Conservation (phyloP, 2,329 filamentous ascomycete genomes). For the Fonsecaea pugnacius region DNA sequence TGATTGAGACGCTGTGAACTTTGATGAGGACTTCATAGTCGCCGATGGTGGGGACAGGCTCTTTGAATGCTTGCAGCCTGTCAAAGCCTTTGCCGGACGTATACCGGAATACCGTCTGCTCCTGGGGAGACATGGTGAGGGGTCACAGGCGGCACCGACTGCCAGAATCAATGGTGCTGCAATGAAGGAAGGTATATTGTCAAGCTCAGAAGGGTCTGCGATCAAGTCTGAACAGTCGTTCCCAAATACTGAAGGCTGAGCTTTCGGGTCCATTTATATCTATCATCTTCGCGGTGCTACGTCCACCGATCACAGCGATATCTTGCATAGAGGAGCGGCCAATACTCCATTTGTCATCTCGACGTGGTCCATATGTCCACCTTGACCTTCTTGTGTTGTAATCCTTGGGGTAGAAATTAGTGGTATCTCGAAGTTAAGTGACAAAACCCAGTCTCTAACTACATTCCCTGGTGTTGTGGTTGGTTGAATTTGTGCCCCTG, state of each 20-base stretch:
- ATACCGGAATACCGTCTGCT: conserved; percentile 38
- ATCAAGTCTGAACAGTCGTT: not conserved
- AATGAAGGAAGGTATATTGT: not conserved
- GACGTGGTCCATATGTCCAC: too few species aligned
- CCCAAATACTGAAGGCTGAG: too few species aligned
- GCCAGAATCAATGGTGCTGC: not conserved
- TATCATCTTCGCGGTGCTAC: too few species aligned
- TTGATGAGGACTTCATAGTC: conserved; percentile 67
- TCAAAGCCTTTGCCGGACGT: conserved; percentile 52
- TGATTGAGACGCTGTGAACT: conserved; percentile 54
- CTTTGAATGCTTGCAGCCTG: conserved; percentile 42
- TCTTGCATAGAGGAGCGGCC: not conserved
- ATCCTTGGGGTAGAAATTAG: conserved; percentile 2
- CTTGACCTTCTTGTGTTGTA: not conserved
- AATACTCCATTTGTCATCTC: not conserved
- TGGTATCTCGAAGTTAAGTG: not conserved
- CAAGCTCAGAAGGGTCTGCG: not conserved
- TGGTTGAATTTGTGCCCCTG: conserved; percentile 7
- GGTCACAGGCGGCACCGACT: not conserved
- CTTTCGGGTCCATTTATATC: too few species aligned
- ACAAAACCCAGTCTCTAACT: not conserved
- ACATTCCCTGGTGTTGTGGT: not conserved
- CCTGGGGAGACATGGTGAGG: conserved; percentile 8
- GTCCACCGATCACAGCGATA: too few species aligned
- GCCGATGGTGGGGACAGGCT: conserved; percentile 53